Evolutionary conservation across 1,284 basidiomycete species (phyloP).

Genomic region (Somion occarium): DNA sequence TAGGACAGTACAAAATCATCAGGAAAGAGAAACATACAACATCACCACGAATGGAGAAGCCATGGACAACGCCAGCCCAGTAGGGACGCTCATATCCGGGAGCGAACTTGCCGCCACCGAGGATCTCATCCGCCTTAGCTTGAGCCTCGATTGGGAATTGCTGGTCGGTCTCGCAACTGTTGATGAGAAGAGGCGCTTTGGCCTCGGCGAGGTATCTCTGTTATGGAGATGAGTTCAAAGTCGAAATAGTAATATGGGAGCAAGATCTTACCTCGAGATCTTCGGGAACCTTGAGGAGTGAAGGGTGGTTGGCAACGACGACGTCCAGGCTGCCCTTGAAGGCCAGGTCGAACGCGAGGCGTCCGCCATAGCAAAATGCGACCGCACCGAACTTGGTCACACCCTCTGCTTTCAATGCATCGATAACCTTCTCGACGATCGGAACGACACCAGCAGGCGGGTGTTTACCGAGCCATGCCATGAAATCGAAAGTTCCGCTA

Average conservation of each 20-base stretch:
- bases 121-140: slow-evolving; percentile 30
- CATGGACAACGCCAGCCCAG: slow-evolving; percentile 34
- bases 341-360: slow-evolving; percentile 53
- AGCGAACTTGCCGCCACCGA: slow-evolving; percentile 32
- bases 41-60: slow-evolving; percentile 43
- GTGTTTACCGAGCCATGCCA: slow-evolving; percentile 48
- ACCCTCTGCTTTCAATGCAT: slow-evolving; percentile 51
- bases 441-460: slow-evolving; percentile 39
- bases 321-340: slow-evolving; percentile 53
- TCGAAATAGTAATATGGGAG: slow-evolving; percentile 33
- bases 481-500: slow-evolving; percentile 1
- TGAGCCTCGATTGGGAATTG: slow-evolving; percentile 30
- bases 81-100: slow-evolving; percentile 21
- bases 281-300: slow-evolving; percentile 54
- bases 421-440: slow-evolving; percentile 50
- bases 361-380: slow-evolving; percentile 70
- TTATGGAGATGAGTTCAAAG: background rate
- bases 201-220: slow-evolving; percentile 26
- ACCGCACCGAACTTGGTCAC: slow-evolving; percentile 53
- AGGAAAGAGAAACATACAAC: slow-evolving; percentile 18
- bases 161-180: slow-evolving; percentile 34
- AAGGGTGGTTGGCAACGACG: slow-evolving; percentile 61
- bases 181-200: slow-evolving; percentile 37
- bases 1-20: background rate
- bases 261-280: slow-evolving; percentile 54